Base-by-base conservation (phyloP, 208 protist genomes). In the Acanthamoeba quina region DNA sequence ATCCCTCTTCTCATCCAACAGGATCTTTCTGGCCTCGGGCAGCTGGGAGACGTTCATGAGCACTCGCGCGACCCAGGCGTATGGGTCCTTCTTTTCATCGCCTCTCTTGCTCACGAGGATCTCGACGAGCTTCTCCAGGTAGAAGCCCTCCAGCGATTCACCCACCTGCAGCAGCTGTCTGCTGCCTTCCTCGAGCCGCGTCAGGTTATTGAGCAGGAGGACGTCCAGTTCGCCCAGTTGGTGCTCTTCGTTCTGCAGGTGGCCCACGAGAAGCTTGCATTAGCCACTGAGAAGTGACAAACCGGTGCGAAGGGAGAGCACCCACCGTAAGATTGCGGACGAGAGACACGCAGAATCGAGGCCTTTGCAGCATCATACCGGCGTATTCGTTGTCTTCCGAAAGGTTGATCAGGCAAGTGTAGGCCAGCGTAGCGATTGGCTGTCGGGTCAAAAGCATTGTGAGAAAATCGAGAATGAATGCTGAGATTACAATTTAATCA, bases 351-450 rank as follows among this genome's bases (percentile, higher is more conserved):
- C 68, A 78, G 76, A 94, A 94, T 13, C 62, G 49, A 31, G 47
- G 47, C 21, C 90, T 21, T 31, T 62, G 62, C 21, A 94, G 31
- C 24, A 94, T 31, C 47, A 83, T n/a, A 3, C 29, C 15, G 21
- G 90, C 68, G n/a, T 37, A 85, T 54, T 94, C 68, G 15, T 34
- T 24, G 90, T 94, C 90, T n/a, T 94, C 68, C 19, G 90, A 94
- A 13, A 94, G 37, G n/a, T 94, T 94, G 44, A 94, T 94, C 24
- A 94, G 29, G 90, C 90, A 94, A 11, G 90, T 85, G 90, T 72
- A 94, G 3, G 90, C 90, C 29, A 85, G 34, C 9, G 90, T 94
- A 9, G 90, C 90, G 19, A 94, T 83, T 1, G 90, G 54, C 90
- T 94, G 37, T 21, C 15, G 21, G 41, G 4, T 10, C 44, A 68